Evolutionary conservation across 768 basidiomycete species (phyloP).

Genomic region (Agaricus blazei): DNA sequence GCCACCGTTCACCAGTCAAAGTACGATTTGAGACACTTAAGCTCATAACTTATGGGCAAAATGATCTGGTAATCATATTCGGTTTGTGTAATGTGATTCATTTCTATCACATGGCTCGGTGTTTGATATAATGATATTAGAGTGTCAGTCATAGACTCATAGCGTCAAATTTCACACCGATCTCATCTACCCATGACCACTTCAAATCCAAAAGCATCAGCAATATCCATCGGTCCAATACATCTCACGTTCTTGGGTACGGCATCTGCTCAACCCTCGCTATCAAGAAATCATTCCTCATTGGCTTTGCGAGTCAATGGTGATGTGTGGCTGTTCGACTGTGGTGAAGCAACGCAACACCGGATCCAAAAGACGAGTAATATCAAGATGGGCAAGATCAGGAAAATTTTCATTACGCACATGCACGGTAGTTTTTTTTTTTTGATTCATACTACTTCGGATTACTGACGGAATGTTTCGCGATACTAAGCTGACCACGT

Average conservation of each 20-base stretch:
- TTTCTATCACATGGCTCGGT: no score
- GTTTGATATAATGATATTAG: no score
- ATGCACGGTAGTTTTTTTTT: conserved; percentile 61
- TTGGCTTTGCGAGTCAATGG: conserved; percentile 60
- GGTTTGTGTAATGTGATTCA: no score
- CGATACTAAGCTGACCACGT: conserved; percentile 69
- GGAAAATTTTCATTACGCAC: conserved; percentile 86
- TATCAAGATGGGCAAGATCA: conserved; percentile 75
- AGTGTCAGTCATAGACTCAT: no score
- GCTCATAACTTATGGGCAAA: no score
- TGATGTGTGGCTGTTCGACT: conserved; percentile 83
- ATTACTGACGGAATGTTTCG: conserved; percentile 4
- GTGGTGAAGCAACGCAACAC: conserved; percentile 80
- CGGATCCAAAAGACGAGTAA: conserved; percentile 59
- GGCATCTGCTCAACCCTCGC: conserved; percentile 76
- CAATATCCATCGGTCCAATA: conserved; percentile 16
- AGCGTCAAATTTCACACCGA: no score
- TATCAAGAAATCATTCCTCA: conserved; percentile 74
- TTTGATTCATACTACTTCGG: neutral
- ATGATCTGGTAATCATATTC: no score
- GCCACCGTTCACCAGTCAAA: no score
- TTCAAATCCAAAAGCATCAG: no score
- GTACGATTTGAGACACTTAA: no score
- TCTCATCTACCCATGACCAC: no score
- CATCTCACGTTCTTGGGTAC: conserved; percentile 77